A percentile compares a stretch with the other conserved stretches of the same genome.
These are phyloP conservation scores for Amaranthus palmeri DNA, from an alignment of 148 eudicot species.

Conservation along the genomic window DNA sequence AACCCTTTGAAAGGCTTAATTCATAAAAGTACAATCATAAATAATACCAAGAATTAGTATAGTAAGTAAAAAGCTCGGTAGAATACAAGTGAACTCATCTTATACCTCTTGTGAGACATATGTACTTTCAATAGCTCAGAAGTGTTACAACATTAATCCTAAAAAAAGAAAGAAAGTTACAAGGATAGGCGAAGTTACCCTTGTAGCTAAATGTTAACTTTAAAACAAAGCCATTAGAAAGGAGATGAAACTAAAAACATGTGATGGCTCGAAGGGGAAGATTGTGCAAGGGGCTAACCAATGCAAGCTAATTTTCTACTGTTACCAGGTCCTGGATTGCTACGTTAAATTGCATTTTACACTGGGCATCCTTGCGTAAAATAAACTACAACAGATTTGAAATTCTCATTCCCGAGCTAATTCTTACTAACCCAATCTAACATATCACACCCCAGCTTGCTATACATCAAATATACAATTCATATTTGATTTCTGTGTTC, in stretches of 20 bases:
- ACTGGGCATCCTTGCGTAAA: not conserved
- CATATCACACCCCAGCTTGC: not conserved
- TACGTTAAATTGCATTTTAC: not conserved
- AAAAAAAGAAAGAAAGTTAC: not conserved
- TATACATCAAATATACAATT: no score
- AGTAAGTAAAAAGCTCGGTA: not conserved
- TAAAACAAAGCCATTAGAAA: no score
- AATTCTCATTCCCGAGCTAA: not conserved
- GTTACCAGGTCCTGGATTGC: not conserved
- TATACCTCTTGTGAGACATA: not conserved
- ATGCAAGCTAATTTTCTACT: not conserved
- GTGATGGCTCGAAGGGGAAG: not conserved
- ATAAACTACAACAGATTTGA: no score
- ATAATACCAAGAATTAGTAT: no score
- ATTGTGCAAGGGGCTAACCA: not conserved
- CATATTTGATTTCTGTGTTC: no score
- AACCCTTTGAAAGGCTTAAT: no score
- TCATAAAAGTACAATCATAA: no score
- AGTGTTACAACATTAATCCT: constrained; percentile 2
- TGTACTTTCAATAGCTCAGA: not conserved
- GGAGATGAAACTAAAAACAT: no score
- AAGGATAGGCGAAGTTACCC: not conserved
- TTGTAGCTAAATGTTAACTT: no score
- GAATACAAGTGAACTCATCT: not conserved
- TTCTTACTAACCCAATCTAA: not conserved